phyloP scores from a whole-genome alignment of 169 alveolate genomes.

The Plasmodium cynomolgi region DNA sequence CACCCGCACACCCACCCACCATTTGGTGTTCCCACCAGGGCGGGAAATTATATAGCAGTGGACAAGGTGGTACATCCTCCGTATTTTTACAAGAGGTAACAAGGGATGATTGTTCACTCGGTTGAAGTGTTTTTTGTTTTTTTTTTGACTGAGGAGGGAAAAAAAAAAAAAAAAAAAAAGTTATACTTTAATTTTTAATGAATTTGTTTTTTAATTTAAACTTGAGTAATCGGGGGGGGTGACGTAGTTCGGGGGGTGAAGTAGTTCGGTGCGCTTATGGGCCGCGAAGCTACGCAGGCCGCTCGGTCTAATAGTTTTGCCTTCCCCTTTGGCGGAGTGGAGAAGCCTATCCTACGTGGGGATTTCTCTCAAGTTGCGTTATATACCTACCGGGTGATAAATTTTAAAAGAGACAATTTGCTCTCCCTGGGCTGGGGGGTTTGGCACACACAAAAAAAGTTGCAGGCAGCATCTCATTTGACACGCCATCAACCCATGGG shows the following conservation, averaged over 20 bases:
- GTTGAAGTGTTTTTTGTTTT: background rate
- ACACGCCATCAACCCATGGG: too few species aligned
- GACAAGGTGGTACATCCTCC: conserved; percentile 26
- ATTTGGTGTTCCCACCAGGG: conserved; percentile 25
- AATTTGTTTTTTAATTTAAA: conserved; percentile 10
- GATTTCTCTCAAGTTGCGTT: background rate
- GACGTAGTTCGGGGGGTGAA: too few species aligned
- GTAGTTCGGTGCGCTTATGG: too few species aligned
- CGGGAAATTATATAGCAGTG: conserved; percentile 24
- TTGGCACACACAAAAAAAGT: too few species aligned
- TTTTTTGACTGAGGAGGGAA: background rate
- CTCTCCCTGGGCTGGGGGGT: background rate
- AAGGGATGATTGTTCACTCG: background rate
- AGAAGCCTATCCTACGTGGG: background rate
- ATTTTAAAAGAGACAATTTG: background rate
- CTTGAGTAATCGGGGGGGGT: background rate
- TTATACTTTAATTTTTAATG: conserved; percentile 11
- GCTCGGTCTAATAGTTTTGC: background rate
- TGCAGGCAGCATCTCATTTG: background rate
- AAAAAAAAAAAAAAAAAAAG: background rate
- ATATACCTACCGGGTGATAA: background rate
- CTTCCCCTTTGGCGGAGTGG: background rate
- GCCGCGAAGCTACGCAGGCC: too few species aligned
- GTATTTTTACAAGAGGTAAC: conserved; percentile 32
- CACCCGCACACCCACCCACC: conserved; percentile 28